These are phyloP conservation scores for Ramularia endophylla DNA, from an alignment of 2,329 filamentous ascomycete genomes.

Conservation along the genomic window DNA sequence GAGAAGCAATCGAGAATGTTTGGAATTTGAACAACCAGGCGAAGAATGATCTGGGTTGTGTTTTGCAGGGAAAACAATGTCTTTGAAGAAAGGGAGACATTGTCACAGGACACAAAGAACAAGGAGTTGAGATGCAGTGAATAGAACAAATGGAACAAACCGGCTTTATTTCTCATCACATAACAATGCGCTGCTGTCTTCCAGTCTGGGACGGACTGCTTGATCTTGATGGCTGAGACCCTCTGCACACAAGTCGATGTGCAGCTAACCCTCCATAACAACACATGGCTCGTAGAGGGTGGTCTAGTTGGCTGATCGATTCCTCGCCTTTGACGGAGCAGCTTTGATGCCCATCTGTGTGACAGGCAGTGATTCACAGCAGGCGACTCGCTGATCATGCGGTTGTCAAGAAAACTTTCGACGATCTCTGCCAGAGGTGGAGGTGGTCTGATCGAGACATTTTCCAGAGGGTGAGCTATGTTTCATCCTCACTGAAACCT, in stretches of 20 bases:
- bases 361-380: too few species aligned
- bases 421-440: not conserved
- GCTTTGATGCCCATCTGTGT: too few species aligned
- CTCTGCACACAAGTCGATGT: too few species aligned
- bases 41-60: not conserved
- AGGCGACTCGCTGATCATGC: too few species aligned
- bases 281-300: too few species aligned
- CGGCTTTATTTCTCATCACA: not conserved
- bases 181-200: too few species aligned
- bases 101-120: not conserved
- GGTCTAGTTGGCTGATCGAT: too few species aligned
- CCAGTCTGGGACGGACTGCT: too few species aligned
- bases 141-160: not conserved
- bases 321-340: not conserved
- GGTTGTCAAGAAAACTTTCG: too few species aligned
- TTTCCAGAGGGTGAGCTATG: conserved; percentile 1
- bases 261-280: too few species aligned
- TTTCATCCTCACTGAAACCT: conserved; percentile 37
- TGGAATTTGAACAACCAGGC: not conserved
- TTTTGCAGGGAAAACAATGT: not conserved
- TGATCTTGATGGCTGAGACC: too few species aligned
- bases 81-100: not conserved
- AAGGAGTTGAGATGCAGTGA: not conserved
- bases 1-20: not conserved
- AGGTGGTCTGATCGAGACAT: not conserved